These are phyloP conservation scores for Anthoceros angustus DNA, from an alignment of 225 moss, liverwort and hornwort species.

Conservation along the genomic window DNA sequence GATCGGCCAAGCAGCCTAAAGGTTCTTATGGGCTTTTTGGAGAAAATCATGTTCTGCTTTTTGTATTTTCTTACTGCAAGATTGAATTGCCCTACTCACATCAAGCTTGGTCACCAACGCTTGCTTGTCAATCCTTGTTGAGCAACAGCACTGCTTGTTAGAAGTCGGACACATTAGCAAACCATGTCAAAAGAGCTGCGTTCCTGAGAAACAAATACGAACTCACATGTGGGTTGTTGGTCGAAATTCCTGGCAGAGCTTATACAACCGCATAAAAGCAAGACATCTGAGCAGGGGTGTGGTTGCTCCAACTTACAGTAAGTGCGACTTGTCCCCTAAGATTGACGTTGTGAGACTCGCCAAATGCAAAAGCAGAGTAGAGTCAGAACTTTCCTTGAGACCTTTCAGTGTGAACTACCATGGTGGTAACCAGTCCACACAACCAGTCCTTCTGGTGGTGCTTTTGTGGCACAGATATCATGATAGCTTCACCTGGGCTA, in stretches of 20 bases:
- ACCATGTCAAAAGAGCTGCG: not conserved
- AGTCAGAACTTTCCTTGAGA: too few species aligned
- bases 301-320: conserved; percentile 32
- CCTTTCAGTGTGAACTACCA: too few species aligned
- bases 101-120: too few species aligned
- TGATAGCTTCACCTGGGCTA: not conserved
- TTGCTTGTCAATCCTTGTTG: too few species aligned
- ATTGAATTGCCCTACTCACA: not conserved
- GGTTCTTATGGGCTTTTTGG: conserved; percentile 14
- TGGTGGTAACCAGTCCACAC: too few species aligned
- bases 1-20: conserved; percentile 26
- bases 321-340: not conserved
- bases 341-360: not conserved
- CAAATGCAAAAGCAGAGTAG: too few species aligned
- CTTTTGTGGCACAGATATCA: not conserved
- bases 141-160: not conserved
- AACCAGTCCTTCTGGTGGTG: not conserved
- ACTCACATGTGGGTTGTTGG: not conserved
- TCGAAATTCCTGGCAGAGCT: conserved; percentile 18
- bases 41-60: not conserved
- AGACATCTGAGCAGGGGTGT: conserved; percentile 18
- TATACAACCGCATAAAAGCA: conserved; percentile 25
- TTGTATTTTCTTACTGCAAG: not conserved
- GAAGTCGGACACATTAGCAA: conserved; percentile 3
- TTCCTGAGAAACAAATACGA: not conserved